Evolutionary conservation across 371 early-diverging fungal species (phyloP).

Genomic region (Rhizopus delemar): DNA sequence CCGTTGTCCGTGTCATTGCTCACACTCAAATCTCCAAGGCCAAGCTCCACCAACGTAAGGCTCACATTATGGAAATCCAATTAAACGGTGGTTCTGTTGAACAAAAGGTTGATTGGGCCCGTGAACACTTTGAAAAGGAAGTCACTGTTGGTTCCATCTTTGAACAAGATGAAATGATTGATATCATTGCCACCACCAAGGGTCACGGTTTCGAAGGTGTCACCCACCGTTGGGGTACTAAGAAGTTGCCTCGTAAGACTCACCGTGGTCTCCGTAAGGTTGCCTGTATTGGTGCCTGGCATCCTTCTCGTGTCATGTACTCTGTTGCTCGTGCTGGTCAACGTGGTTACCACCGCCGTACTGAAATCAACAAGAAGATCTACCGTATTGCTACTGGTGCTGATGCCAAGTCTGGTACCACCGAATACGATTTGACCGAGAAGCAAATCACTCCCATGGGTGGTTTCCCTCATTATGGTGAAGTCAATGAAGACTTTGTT

Average conservation of each 20-base stretch:
- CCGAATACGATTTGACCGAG: constrained; percentile 97
- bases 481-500: constrained; percentile 96
- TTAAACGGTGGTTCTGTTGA: constrained; percentile 98
- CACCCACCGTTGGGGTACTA: constrained; percentile 99
- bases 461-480: constrained; percentile 99
- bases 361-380: constrained; percentile 99
- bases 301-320: constrained; percentile 99
- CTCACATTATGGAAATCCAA: constrained; percentile 99
- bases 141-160: constrained; percentile 90
- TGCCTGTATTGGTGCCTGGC: constrained; percentile 99
- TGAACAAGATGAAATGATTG: constrained; percentile 98
- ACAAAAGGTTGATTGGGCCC: constrained; percentile 98
- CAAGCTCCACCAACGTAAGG: constrained; percentile 96
- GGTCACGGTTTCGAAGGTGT: constrained; percentile 99
- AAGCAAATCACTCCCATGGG: constrained; percentile 99
- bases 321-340: constrained; percentile 99
- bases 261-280: constrained; percentile 99
- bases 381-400: constrained; percentile 96
- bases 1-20: constrained; percentile 96
- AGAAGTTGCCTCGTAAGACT: constrained; percentile 99
- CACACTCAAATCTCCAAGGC: constrained; percentile 98
- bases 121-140: constrained; percentile 97
- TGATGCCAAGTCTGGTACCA: constrained; percentile 84
- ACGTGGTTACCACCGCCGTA: constrained; percentile 99
- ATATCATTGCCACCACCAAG: constrained; percentile 99